phyloP scores from a whole-genome alignment of 139 green algal genomes.

The Chlamydomonas sp. region DNA sequence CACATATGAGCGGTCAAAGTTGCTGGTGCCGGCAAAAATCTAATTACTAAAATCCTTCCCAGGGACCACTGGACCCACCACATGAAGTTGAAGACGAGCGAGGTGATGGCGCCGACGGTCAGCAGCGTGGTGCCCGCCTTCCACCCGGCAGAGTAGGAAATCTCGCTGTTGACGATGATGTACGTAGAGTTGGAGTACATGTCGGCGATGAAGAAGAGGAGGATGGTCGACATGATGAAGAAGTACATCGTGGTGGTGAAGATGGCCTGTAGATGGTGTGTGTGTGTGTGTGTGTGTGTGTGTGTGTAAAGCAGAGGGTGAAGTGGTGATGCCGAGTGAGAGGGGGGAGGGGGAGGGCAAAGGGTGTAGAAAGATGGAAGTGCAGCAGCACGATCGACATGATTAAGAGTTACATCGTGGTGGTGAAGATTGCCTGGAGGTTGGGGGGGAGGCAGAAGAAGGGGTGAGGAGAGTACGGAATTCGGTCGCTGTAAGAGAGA shows the following conservation, averaged over 20 bases:
- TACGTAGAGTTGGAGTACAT: neutral
- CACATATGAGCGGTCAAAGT: too few species aligned
- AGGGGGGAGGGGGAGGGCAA: too few species aligned
- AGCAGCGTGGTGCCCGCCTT: neutral
- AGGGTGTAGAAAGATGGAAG: too few species aligned
- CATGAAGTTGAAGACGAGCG: conserved; percentile 5
- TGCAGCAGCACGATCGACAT: neutral
- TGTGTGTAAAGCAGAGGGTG: too few species aligned
- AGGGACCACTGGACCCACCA: too few species aligned
- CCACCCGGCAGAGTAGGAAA: neutral
- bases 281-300: too few species aligned
- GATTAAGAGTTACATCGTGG: neutral
- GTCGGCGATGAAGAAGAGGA: neutral
- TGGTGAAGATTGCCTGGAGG: neutral
- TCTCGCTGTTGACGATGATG: neutral
- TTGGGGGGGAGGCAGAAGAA: too few species aligned
- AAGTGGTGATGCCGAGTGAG: too few species aligned
- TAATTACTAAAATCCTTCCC: too few species aligned
- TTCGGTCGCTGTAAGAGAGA: too few species aligned
- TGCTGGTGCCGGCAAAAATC: too few species aligned
- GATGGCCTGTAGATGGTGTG: neutral
- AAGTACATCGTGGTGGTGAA: conserved; percentile 2
- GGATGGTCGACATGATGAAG: neutral
- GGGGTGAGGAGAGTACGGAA: too few species aligned
- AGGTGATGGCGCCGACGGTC: neutral